A percentile compares a stretch with the other conserved stretches of the same genome.
Evolutionary conservation across 495 filamentous ascomycete genomes (phyloP).

Genomic region (Tetracladium setigerum): DNA sequence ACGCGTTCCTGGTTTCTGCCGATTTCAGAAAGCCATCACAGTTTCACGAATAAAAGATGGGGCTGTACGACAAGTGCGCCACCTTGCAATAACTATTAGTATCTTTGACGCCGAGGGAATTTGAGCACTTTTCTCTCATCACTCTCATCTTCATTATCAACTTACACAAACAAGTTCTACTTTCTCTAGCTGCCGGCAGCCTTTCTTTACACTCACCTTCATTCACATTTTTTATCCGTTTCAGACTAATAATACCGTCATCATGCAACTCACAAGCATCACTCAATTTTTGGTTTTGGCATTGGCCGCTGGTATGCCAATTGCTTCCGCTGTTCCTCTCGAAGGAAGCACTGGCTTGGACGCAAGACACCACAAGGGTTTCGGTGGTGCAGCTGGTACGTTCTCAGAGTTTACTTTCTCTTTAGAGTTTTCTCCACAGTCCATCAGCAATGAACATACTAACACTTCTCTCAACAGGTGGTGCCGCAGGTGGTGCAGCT

Average conservation of each 20-base stretch:
- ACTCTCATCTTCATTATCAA: background rate
- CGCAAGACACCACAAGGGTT: conserved; percentile 4
- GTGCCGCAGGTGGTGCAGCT: conserved; percentile 1
- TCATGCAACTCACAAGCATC: conserved; percentile 2
- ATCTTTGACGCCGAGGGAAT: background rate
- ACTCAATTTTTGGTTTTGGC: background rate
- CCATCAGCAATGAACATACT: too few relatives aligned
- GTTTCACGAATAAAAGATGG: too few relatives aligned
- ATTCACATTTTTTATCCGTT: background rate
- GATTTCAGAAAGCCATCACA: too few relatives aligned
- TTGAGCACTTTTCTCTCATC: background rate
- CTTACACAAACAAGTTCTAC: background rate
- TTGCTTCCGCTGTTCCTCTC: background rate
- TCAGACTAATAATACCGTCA: background rate
- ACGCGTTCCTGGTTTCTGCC: too few relatives aligned
- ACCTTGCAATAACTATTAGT: too few relatives aligned
- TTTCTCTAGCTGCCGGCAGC: background rate
- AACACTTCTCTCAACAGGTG: background rate
- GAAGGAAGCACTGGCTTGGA: background rate
- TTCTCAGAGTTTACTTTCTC: too few relatives aligned
- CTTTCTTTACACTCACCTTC: background rate
- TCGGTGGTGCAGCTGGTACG: conserved; percentile 1
- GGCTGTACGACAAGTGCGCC: too few relatives aligned
- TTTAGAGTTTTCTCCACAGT: too few relatives aligned
- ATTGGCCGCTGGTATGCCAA: conserved; percentile 1